Percentiles rank a stretch among this genome's conserved stretches.
phyloP scores from a whole-genome alignment of 441 rosid genomes.

The Bocquillonia castaneifolia region DNA sequence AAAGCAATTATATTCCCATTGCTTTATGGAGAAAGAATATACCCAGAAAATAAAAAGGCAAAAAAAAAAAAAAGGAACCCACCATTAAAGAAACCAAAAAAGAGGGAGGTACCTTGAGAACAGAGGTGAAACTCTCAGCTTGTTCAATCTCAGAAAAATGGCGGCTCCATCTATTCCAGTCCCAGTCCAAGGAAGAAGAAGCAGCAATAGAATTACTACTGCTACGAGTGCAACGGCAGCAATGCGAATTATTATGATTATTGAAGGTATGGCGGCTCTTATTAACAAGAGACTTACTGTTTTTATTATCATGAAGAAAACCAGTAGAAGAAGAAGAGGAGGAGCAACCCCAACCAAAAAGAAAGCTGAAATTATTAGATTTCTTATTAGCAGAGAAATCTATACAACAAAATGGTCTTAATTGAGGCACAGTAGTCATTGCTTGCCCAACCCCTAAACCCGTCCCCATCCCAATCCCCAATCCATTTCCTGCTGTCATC shows the following conservation, averaged over 20 bases:
- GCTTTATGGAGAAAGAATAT: neutral
- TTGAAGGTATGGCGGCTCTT: conserved; percentile 26
- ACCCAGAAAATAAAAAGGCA: neutral
- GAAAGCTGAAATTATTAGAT: conserved; percentile 35
- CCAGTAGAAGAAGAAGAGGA: neutral
- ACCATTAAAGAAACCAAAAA: neutral
- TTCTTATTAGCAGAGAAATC: conserved; percentile 40
- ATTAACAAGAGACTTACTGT: neutral
- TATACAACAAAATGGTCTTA: conserved; percentile 30
- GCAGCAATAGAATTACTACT: conserved; percentile 18
- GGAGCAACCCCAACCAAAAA: conserved; percentile 29
- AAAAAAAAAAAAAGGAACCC: neutral
- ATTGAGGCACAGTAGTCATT: conserved; percentile 33
- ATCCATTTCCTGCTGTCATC: conserved; percentile 35
- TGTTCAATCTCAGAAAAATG: conserved; percentile 78
- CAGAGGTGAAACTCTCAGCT: conserved; percentile 68
- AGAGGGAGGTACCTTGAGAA: conserved; percentile 50
- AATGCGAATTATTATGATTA: conserved; percentile 13
- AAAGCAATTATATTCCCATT: neutral
- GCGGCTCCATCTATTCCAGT: conserved; percentile 86
- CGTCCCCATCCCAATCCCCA: too few species aligned
- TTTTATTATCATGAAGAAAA: neutral
- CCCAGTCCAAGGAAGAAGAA: conserved; percentile 58
- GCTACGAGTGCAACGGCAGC: conserved; percentile 38
- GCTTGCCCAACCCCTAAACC: conserved; percentile 40